Evolutionary conservation across 164 flowering plant species (phyloP).

Genomic region (Piper longum): DNA sequence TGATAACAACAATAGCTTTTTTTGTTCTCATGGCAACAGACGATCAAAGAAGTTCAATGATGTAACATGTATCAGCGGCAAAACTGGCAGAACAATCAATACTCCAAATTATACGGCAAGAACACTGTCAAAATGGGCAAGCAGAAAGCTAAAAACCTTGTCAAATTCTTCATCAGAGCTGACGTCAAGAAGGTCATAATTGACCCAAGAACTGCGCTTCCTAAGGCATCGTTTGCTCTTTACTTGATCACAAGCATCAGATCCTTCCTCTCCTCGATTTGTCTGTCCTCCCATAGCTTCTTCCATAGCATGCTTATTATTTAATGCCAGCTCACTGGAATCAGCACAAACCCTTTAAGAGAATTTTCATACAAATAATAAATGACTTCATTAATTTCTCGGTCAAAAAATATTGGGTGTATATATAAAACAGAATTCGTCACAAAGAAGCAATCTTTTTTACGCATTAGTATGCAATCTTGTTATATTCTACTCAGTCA

Average conservation of each 20-base stretch:
- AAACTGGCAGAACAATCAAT: no score
- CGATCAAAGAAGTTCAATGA: not conserved
- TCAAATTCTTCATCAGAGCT: constrained; percentile 14
- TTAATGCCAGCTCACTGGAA: constrained; percentile 4
- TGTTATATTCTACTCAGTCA: no score
- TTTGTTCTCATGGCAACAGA: constrained; percentile 13
- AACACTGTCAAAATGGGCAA: no score
- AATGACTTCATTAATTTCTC: no score
- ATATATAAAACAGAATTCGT: no score
- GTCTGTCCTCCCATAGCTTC: constrained; percentile 6
- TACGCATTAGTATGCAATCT: no score
- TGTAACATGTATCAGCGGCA: no score
- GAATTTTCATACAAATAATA: not conserved
- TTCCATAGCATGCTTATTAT: constrained; percentile 9
- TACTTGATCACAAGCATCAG: constrained; percentile 10
- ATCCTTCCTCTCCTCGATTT: constrained; percentile 5
- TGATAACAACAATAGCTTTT: not conserved
- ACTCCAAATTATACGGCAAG: no score
- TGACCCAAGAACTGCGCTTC: constrained; percentile 11
- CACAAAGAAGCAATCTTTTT: no score
- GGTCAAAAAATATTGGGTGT: no score
- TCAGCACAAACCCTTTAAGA: constrained; percentile 1
- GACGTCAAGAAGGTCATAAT: constrained; percentile 14
- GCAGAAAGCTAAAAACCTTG: no score
- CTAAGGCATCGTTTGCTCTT: constrained; percentile 12